Evolutionary conservation across 306 rosid species (phyloP).

Genomic region (Lotus japonicus): DNA sequence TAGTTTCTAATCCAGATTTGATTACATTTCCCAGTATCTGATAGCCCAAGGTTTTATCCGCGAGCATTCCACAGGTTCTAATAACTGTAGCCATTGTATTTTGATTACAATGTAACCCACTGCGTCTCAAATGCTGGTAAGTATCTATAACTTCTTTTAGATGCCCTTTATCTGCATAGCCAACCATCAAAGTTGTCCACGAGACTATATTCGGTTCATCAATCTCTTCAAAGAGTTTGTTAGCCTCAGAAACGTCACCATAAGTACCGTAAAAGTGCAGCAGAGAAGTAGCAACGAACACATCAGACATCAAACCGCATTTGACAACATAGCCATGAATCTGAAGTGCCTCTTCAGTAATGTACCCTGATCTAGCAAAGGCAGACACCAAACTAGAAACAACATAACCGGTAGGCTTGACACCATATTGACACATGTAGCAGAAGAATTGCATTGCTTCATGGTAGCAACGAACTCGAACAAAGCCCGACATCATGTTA

Average conservation of each 20-base stretch:
- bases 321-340: slow-evolving; percentile 68
- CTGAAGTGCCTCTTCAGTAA: slow-evolving; percentile 56
- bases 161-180: slow-evolving; percentile 47
- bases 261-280: slow-evolving; percentile 67
- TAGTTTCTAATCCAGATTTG: slow-evolving; percentile 56
- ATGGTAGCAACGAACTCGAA: slow-evolving; percentile 42
- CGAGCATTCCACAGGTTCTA: slow-evolving; percentile 67
- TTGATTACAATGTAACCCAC: slow-evolving; percentile 48
- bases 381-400: slow-evolving; percentile 76
- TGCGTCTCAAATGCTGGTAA: slow-evolving; percentile 44
- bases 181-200: slow-evolving; percentile 94
- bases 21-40: slow-evolving; percentile 63
- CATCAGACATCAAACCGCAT: slow-evolving; percentile 51
- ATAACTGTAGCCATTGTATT: slow-evolving; percentile 60
- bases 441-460: slow-evolving; percentile 56
- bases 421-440: slow-evolving; percentile 37
- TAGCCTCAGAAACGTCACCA: slow-evolving; percentile 43
- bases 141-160: slow-evolving; percentile 42
- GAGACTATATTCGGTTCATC: slow-evolving; percentile 76
- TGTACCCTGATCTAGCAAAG: slow-evolving; percentile 64
- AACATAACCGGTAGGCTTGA: slow-evolving; percentile 50
- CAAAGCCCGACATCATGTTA: slow-evolving; percentile 78
- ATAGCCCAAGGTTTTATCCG: slow-evolving; percentile 51
- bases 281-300: slow-evolving; percentile 73
- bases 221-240: slow-evolving; percentile 60